Evolutionary conservation across 73 alveolate genomes (phyloP), one percentile per base, ranked within the genome.

Genomic region (Blepharisma stoltei): DNA sequence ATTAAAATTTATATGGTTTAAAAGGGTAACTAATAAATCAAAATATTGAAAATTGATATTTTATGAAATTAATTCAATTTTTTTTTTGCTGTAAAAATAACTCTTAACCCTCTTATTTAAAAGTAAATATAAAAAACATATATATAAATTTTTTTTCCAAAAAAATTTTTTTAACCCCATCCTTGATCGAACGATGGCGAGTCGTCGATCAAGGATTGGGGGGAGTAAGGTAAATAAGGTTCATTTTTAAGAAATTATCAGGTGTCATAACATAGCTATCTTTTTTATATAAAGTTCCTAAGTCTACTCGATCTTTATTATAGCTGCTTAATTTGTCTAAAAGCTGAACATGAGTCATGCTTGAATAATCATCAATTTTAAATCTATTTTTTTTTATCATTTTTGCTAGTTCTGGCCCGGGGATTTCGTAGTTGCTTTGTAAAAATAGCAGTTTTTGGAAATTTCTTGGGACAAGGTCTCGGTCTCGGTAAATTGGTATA

Each of bases 171-270:
- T n/a, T n/a, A n/a, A n/a, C n/a, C n/a, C n/a, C n/a, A n/a, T n/a
- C n/a, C n/a, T n/a, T n/a, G n/a, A n/a, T n/a, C n/a, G n/a, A n/a
- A n/a, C n/a, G n/a, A 8, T 8, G 14, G 14, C 60, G 8, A 49
- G 18, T 49, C 60, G 60, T 49, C 14, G 14, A 8, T 49, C 18
- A 49, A 49, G 8, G 8, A 49, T n/a, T n/a, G n/a, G n/a, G n/a
- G n/a, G n/a, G n/a, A n/a, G n/a, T n/a, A n/a, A 90, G 76, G 68
- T 70, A 83, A 23, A 90, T 81, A 55, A 70, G 75, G 41, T 54
- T 71, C 81, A 79, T 84, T 48, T 71, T 85, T 75, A 73, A 70
- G 71, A 77, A 91, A 37, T 82, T 88, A 77, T 81, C 94, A 77
- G 75, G 49, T 49, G 86, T 87, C 54, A 53, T 9, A 69, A 69